Evolutionary conservation across 257 asterid species (phyloP).

Genomic region (Apocynum venetum): DNA sequence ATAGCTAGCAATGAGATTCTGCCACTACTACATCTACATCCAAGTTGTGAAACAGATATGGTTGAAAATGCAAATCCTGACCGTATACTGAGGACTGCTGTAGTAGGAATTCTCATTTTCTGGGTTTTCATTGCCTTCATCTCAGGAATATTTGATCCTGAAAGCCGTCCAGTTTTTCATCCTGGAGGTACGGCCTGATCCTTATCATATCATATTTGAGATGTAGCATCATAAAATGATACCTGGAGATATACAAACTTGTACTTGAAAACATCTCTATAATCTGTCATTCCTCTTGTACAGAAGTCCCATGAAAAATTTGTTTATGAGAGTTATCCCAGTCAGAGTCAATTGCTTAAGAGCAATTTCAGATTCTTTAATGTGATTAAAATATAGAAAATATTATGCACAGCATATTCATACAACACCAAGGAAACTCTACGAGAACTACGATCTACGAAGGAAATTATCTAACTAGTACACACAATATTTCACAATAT

Average conservation of each 20-base stretch:
- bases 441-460: too few relatives aligned
- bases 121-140: constrained; percentile 59
- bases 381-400: background rate
- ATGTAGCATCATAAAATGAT: background rate
- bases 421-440: too few relatives aligned
- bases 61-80: constrained; percentile 28
- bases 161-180: constrained; percentile 40
- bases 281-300: background rate
- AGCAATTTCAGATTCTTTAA: background rate
- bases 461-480: too few relatives aligned
- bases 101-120: constrained; percentile 62
- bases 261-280: background rate
- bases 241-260: background rate
- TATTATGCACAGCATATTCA: too few relatives aligned
- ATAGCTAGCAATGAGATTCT: constrained; percentile 25
- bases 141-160: constrained; percentile 57
- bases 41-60: constrained; percentile 29
- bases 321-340: background rate
- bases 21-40: constrained; percentile 24
- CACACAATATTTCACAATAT: too few relatives aligned
- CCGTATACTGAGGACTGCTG: constrained; percentile 46
- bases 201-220: background rate
- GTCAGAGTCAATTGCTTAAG: background rate
- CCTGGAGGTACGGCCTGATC: constrained; percentile 19
- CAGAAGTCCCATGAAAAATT: background rate